Evolutionary conservation across 208 protist species (phyloP).

Genomic region (Vickermania ingenoplastis): DNA sequence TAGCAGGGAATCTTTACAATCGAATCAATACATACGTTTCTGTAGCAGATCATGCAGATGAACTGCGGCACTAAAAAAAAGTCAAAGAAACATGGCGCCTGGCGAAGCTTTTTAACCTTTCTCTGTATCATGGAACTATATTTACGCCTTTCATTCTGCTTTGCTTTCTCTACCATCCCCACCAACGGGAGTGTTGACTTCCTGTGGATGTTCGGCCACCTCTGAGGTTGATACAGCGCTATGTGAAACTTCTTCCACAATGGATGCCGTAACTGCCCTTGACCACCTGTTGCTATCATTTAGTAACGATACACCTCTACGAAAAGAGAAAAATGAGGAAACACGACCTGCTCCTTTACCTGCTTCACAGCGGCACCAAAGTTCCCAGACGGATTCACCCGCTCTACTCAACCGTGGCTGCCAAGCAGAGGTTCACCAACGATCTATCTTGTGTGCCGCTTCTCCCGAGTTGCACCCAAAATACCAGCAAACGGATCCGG

Average conservation of each 20-base stretch:
- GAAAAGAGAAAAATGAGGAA: background rate
- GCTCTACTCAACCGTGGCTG: background rate
- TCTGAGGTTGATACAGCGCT: background rate
- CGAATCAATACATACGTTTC: background rate
- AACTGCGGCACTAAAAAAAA: too few relatives aligned
- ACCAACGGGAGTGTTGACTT: background rate
- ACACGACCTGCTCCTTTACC: background rate
- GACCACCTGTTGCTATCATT: background rate
- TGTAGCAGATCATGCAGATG: too few relatives aligned
- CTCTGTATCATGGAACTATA: too few relatives aligned
- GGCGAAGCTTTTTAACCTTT: too few relatives aligned
- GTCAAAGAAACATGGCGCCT: too few relatives aligned
- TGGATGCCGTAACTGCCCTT: background rate
- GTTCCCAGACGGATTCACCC: background rate
- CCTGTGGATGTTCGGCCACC: background rate
- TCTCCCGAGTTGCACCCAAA: background rate
- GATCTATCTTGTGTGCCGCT: background rate
- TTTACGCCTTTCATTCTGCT: background rate
- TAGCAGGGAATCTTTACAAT: constrained; percentile 5
- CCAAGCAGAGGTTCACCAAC: background rate
- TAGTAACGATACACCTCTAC: background rate
- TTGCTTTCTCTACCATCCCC: background rate
- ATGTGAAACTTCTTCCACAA: background rate
- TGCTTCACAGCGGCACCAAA: background rate
- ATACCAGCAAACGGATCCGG: background rate